Evolutionary conservation across 1,139 yeast species (phyloP).

Genomic region (Scheffersomyces stambukii): DNA sequence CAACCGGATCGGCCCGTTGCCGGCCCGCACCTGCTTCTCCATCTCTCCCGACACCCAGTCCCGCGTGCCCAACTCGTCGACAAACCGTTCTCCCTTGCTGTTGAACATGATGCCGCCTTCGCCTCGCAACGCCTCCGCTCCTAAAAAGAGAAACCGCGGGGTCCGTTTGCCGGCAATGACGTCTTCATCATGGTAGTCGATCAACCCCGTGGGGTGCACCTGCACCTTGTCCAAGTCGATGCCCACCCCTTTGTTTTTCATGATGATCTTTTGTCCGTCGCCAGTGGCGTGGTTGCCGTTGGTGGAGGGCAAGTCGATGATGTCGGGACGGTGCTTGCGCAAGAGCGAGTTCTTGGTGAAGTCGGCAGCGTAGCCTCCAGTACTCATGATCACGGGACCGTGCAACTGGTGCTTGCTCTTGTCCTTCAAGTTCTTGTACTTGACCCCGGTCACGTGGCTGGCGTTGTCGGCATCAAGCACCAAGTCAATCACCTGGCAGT

Average conservation of each 20-base stretch:
- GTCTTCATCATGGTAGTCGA: constrained; percentile 58
- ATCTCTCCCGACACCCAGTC: constrained; percentile 65
- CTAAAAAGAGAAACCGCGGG: constrained; percentile 59
- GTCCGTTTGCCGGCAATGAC: constrained; percentile 34
- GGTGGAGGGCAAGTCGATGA: constrained; percentile 62
- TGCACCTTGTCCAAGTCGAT: constrained; percentile 76
- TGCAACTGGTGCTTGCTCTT: constrained; percentile 25
- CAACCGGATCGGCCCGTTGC: constrained; percentile 50
- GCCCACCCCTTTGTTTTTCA: constrained; percentile 55
- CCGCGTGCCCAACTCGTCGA: constrained; percentile 67
- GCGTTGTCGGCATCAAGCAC: constrained; percentile 25
- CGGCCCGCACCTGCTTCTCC: constrained; percentile 40
- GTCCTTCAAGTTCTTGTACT: constrained; percentile 39
- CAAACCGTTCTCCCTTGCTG: constrained; percentile 61
- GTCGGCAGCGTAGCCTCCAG: constrained; percentile 75
- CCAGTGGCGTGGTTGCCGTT: constrained; percentile 76
- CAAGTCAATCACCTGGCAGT: constrained; percentile 55
- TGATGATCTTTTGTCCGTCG: constrained; percentile 64
- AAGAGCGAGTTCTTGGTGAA: constrained; percentile 50
- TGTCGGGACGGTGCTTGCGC: constrained; percentile 57
- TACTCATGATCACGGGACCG: constrained; percentile 68
- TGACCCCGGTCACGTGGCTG: constrained; percentile 42
- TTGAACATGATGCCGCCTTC: constrained; percentile 71
- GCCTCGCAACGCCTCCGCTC: constrained; percentile 77
- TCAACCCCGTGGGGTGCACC: constrained; percentile 79